Base-by-base conservation (phyloP, 2,329 filamentous ascomycete species). In the Pseudohalonectria lignicola region DNA sequence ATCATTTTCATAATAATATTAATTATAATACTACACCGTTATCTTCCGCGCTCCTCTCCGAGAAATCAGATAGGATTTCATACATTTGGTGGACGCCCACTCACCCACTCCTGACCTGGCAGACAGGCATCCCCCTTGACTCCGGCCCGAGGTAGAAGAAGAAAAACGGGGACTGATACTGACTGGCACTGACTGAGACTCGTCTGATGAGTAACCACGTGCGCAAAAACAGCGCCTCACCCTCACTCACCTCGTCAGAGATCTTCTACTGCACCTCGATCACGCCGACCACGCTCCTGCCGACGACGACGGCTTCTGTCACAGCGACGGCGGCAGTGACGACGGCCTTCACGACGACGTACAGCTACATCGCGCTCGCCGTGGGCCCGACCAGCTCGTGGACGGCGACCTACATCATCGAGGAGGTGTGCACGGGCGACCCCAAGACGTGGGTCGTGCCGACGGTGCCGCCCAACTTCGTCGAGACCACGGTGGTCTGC, bases 401-500 rank as follows among this genome's bases (percentile, higher is more conserved):
- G 61, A 40, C 53, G 28, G 60, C 62, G 25, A 60, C 57, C 23
- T 66, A 64, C 52, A 65, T 60, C 37, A 46, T 65, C 47, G 49
- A 47, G 8, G 54, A 63, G 48, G 53, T 53, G 20, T 57, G 59
- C 17, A 53, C 71, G 25, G 56, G 53, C 26, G 57, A 63, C 39
- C 47, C 61, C 47, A 52, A 42, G 3, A 56, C 62, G 19, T 74
- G 67, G 68, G 55, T 53, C 15, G 56, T 60, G 12, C 53, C 46
- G 8, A 17, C 32, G 3, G n/a, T 42, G 13, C 46, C 44, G 17
- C 46, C 46, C 41, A 45, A 45, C 46, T 48, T 48, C 37, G 43
- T 48, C 16, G 34, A 41, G 38, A 46, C 42, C 30, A 44, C 44
- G 20, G 46, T 48, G 20, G 34, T 38, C 23, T 45, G 40, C 37